A percentile compares a stretch with the other conserved stretches of the same genome.
Evolutionary conservation across 2,329 filamentous ascomycete species (phyloP).

Genomic region (Trichoderma atroviride): DNA sequence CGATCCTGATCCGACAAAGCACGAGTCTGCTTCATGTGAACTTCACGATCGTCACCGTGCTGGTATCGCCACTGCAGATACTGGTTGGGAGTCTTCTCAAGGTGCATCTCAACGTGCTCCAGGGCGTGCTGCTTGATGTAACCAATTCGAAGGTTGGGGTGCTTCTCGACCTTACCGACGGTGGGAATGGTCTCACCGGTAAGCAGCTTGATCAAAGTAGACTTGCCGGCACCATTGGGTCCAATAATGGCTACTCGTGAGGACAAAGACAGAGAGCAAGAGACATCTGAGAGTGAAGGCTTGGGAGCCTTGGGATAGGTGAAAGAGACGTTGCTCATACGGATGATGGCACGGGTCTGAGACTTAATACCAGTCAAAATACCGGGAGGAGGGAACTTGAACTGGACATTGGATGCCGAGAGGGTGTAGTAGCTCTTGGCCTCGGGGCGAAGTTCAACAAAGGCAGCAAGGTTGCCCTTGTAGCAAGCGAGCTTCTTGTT

Average conservation of each 20-base stretch:
- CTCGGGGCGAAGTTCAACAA: constrained; percentile 88
- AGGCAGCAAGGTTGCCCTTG: constrained; percentile 79
- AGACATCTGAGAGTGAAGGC: constrained; percentile 83
- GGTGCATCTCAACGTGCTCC: constrained; percentile 98
- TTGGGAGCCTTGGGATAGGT: constrained; percentile 90
- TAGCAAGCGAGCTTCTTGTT: constrained; percentile 91
- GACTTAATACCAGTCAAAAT: constrained; percentile 96
- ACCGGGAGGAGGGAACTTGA: constrained; percentile 97
- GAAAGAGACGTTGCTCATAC: constrained; percentile 89
- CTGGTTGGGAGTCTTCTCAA: constrained; percentile 98
- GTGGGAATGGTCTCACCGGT: constrained; percentile 90
- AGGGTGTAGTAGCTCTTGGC: constrained; percentile 98
- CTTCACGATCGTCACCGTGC: constrained; percentile 95
- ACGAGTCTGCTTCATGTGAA: constrained; percentile 96
- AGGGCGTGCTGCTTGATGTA: constrained; percentile 99
- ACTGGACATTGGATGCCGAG: constrained; percentile 83
- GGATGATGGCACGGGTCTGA: constrained; percentile 87
- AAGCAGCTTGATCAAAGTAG: constrained; percentile 94
- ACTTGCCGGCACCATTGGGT: constrained; percentile 97
- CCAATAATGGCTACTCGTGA: constrained; percentile 96
- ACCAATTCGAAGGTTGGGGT: constrained; percentile 96
- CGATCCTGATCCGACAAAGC: constrained; percentile 82
- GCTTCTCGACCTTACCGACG: constrained; percentile 89
- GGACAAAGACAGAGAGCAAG: constrained; percentile 84
- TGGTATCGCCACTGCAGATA: constrained; percentile 99